phyloP scores from a whole-genome alignment of 371 early-diverging fungal species.

The Mucor circinelloides region DNA sequence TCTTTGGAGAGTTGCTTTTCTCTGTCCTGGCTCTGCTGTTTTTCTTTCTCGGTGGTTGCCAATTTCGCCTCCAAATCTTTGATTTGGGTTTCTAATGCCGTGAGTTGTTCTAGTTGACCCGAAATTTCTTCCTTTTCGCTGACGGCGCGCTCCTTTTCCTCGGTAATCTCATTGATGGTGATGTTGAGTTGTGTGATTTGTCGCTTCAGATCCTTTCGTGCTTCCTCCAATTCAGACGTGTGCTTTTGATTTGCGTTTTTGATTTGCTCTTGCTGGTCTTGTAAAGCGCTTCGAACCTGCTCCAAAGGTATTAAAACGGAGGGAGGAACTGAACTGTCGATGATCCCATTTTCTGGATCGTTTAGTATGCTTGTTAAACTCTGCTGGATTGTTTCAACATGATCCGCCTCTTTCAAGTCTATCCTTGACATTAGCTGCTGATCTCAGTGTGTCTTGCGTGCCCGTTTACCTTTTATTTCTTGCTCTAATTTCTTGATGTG shows the following conservation, averaged over 20 bases:
- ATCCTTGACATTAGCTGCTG: neutral
- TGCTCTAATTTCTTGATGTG: conserved; percentile 7
- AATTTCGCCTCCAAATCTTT: neutral
- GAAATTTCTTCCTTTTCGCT: conserved; percentile 37
- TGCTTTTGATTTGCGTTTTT: neutral
- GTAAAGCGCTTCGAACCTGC: conserved; percentile 27
- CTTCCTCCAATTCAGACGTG: conserved; percentile 9
- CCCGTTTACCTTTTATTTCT: conserved; percentile 13
- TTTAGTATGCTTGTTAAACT: conserved; percentile 26
- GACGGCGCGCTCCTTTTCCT: conserved; percentile 40
- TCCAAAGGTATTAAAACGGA: conserved; percentile 31
- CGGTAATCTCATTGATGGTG: conserved; percentile 33
- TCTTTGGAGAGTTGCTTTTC: conserved; percentile 45
- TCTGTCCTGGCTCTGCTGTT: conserved; percentile 18
- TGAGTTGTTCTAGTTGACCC: neutral
- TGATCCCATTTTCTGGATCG: conserved; percentile 31
- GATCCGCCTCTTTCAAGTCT: conserved; percentile 2
- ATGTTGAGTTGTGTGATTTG: conserved; percentile 44
- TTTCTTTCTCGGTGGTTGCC: conserved; percentile 19
- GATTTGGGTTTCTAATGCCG: neutral
- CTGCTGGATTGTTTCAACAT: conserved; percentile 12
- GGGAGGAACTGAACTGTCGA: conserved; percentile 37
- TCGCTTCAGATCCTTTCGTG: conserved; percentile 36
- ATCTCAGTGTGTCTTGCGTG: neutral
- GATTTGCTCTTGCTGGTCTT: conserved; percentile 10